These are phyloP conservation scores for Nakazawaea pomicola DNA, from an alignment of 805 yeast species.

Conservation along the genomic window DNA sequence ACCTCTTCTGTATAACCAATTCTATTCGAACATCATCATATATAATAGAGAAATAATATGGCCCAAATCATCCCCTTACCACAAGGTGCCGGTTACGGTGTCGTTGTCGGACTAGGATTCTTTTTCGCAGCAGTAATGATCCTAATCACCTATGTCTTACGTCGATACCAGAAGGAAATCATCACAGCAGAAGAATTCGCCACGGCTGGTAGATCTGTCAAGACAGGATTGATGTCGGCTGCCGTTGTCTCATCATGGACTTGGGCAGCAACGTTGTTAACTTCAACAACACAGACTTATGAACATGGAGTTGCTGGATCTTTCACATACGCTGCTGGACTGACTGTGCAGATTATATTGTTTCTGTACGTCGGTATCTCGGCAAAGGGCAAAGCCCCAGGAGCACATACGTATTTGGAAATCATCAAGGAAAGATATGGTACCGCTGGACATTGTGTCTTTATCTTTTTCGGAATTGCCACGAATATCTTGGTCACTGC, in stretches of 20 bases:
- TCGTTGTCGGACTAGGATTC: conserved; percentile 83
- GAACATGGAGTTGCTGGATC: conserved; percentile 76
- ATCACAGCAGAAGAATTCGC: conserved; percentile 92
- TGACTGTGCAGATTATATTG: conserved; percentile 79
- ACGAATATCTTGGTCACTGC: conserved; percentile 90
- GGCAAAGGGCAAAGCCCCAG: conserved; percentile 85
- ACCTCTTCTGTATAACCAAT: no score
- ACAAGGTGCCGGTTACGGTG: conserved; percentile 83
- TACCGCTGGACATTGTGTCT: conserved; percentile 60
- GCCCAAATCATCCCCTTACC: conserved; percentile 25
- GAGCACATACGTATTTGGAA: conserved; percentile 88
- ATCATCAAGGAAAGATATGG: conserved; percentile 82
- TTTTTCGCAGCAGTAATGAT: conserved; percentile 73
- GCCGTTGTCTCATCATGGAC: conserved; percentile 96
- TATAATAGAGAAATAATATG: no score
- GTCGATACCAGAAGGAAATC: conserved; percentile 77
- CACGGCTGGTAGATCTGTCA: conserved; percentile 87
- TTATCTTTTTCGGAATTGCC: conserved; percentile 75
- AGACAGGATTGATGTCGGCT: conserved; percentile 77
- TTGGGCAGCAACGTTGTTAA: conserved; percentile 78
- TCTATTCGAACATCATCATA: no score
- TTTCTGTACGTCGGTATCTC: conserved; percentile 87
- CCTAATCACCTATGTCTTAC: conserved; percentile 60
- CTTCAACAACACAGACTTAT: conserved; percentile 76
- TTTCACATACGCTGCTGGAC: conserved; percentile 86